Evolutionary conservation across 225 moss, liverwort and hornwort genomes (phyloP).

Genomic region (Physcomitrium patens): DNA sequence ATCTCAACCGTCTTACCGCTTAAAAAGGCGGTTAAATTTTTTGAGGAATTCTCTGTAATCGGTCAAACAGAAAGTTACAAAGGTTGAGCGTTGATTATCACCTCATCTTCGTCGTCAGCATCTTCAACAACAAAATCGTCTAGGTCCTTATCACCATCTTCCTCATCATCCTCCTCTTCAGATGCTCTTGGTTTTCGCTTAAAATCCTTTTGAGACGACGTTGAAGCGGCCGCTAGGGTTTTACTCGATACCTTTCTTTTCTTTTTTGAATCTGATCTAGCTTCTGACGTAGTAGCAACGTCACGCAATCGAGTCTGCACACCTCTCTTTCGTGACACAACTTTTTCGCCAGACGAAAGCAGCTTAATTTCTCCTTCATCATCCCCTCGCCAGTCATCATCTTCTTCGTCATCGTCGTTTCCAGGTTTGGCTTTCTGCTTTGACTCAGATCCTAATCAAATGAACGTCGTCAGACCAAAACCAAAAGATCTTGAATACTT

Average conservation of each 20-base stretch:
- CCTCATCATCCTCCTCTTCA: conserved; percentile 31
- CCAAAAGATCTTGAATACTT: conserved; percentile 15
- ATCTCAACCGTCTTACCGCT: not conserved
- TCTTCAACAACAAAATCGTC: conserved; percentile 51
- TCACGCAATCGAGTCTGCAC: conserved; percentile 34
- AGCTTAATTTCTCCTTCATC: conserved; percentile 42
- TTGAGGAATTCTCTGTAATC: not conserved
- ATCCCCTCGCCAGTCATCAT: conserved; percentile 56
- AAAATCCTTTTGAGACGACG: not conserved
- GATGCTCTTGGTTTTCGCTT: conserved; percentile 14
- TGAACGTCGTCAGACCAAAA: conserved; percentile 8
- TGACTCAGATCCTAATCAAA: conserved; percentile 28
- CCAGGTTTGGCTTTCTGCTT: conserved; percentile 32
- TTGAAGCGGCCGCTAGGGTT: too few relatives aligned
- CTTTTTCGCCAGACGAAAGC: conserved; percentile 26
- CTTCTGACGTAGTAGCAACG: conserved; percentile 28
- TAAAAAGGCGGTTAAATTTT: not conserved
- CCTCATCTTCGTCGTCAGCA: conserved; percentile 42
- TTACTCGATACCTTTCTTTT: conserved; percentile 1
- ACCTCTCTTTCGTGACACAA: conserved; percentile 21
- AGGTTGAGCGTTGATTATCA: conserved; percentile 15
- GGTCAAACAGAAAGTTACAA: not conserved
- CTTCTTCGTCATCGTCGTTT: conserved; percentile 33
- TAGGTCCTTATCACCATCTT: conserved; percentile 31
- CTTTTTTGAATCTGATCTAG: conserved; percentile 14